These are phyloP conservation scores for Phytophthora quininea DNA, from an alignment of 352 stramenopile species.

Conservation along the genomic window DNA sequence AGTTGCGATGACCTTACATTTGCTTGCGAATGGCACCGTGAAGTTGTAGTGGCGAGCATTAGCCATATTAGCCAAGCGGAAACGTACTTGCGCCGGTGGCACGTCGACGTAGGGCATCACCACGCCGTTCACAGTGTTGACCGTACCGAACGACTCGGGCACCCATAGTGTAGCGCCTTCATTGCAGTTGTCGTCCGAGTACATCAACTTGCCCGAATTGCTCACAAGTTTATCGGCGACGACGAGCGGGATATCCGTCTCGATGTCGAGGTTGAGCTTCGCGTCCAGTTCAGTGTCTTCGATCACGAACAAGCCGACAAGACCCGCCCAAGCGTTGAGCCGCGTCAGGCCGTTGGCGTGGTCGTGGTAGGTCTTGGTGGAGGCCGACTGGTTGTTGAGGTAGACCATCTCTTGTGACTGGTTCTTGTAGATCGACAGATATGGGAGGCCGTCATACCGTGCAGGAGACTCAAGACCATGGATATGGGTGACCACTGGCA, in stretches of 20 bases:
- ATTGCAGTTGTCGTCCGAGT: constrained; percentile 70
- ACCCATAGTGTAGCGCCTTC: constrained; percentile 54
- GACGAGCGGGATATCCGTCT: constrained; percentile 64
- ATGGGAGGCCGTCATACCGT: constrained; percentile 64
- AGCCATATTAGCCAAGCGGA: constrained; percentile 46
- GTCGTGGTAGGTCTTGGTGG: constrained; percentile 79
- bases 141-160: constrained; percentile 62
- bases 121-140: constrained; percentile 73
- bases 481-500: constrained; percentile 62
- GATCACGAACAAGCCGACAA: constrained; percentile 67
- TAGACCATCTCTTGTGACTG: constrained; percentile 62
- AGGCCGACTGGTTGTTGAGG: constrained; percentile 72
- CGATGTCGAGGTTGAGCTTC: constrained; percentile 55
- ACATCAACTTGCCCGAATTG: constrained; percentile 59
- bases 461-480: constrained; percentile 72
- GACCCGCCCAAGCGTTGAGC: constrained; percentile 68
- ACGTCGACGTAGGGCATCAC: constrained; percentile 76
- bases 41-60: constrained; percentile 83
- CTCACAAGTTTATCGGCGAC: constrained; percentile 59
- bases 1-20: constrained; percentile 67
- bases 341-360: constrained; percentile 71
- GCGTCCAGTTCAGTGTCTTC: constrained; percentile 54
- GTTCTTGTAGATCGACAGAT: constrained; percentile 70
- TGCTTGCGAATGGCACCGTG: constrained; percentile 64
- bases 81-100: constrained; percentile 61